Conservation (phyloP, 768 basidiomycete genomes). For the Pleurotus eryngii region DNA sequence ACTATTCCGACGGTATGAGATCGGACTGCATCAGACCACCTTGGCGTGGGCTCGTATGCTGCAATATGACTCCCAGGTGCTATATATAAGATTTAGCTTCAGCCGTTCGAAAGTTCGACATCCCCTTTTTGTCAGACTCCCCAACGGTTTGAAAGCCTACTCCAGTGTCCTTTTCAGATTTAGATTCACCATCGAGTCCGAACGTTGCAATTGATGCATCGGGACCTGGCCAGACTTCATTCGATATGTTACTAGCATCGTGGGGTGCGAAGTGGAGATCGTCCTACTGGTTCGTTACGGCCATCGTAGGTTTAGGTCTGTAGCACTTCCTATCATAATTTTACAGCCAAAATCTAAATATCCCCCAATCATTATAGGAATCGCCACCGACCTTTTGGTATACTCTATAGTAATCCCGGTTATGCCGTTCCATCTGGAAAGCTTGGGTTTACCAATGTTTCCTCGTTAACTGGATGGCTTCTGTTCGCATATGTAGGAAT, state of each 20-base stretch:
- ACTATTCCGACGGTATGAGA: no score
- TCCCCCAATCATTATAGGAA: conserved; percentile 23
- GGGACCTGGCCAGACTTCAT: no score
- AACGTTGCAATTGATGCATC: no score
- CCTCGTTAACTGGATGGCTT: conserved; percentile 56
- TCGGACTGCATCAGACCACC: no score
- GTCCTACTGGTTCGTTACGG: conserved; percentile 54
- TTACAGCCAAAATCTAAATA: not conserved
- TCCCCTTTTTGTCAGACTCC: no score
- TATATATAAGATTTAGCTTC: no score
- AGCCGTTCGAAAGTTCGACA: no score
- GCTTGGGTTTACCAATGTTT: conserved; percentile 40
- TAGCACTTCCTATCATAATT: conserved; percentile 1
- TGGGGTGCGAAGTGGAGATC: conserved; percentile 55
- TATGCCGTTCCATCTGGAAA: conserved; percentile 59
- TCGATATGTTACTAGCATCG: not conserved
- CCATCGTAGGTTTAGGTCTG: conserved; percentile 49
- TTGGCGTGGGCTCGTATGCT: no score
- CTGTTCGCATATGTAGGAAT: conserved; percentile 53
- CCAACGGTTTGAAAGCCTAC: no score
- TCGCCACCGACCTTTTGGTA: conserved; percentile 50
- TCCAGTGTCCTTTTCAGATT: no score
- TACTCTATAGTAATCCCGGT: conserved; percentile 64
- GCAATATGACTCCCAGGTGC: no score
- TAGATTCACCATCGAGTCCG: no score